Conservation (phyloP, 2,329 filamentous ascomycete genomes). For the Ophiognomonia clavigignenti-juglandacearum region DNA sequence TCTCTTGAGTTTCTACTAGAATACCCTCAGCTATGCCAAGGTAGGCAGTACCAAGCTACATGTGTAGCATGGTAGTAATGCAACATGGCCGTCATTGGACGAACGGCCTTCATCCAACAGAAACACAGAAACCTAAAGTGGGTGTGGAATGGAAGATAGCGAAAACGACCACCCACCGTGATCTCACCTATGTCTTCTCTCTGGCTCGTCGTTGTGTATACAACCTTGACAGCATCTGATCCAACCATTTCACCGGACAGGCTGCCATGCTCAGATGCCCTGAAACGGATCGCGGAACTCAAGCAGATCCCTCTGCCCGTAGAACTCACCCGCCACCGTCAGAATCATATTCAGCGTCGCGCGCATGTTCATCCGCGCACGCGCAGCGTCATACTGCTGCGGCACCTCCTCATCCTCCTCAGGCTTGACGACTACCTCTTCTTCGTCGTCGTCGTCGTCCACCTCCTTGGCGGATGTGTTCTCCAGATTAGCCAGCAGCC, state of each 20-base stretch:
- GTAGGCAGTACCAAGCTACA: too few species aligned
- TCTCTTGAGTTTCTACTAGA: background rate
- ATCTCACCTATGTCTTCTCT: background rate
- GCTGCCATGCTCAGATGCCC: constrained; percentile 29
- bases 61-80: too few species aligned
- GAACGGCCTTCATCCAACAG: too few species aligned
- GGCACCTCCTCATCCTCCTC: too few species aligned
- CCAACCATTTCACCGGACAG: background rate
- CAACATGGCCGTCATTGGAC: too few species aligned
- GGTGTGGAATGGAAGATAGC: too few species aligned
- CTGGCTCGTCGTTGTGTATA: background rate
- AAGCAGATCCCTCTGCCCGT: constrained; percentile 82
- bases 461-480: constrained; percentile 12
- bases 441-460: constrained; percentile 18
- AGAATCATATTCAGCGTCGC: constrained; percentile 91
- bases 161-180: constrained; percentile 6
- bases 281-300: constrained; percentile 64
- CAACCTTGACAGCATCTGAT: too few species aligned
- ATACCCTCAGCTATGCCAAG: constrained; percentile 3
- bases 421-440: constrained; percentile 22
- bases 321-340: constrained; percentile 81
- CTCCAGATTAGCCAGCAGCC: constrained; percentile 42
- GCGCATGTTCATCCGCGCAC: constrained; percentile 47
- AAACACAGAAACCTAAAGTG: too few species aligned
- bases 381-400: constrained; percentile 24